phyloP scores from a whole-genome alignment of 257 asterid genomes.

The Solanum paucissectum region DNA sequence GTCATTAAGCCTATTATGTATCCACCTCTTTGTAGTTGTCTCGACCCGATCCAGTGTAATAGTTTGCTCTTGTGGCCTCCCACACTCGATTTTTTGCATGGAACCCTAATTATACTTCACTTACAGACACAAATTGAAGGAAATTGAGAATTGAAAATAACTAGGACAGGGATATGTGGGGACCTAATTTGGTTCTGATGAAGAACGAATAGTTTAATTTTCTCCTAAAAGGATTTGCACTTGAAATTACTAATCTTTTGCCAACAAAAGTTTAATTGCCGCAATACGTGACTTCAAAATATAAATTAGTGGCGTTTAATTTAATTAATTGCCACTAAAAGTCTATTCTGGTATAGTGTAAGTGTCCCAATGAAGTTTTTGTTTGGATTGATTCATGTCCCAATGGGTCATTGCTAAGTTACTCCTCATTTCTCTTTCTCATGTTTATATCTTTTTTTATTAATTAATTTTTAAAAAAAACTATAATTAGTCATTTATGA shows the following conservation, averaged over 20 bases:
- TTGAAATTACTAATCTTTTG: background rate
- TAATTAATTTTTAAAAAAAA: too few relatives aligned
- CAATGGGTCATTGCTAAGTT: too few relatives aligned
- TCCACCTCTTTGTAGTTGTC: background rate
- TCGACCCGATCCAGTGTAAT: background rate
- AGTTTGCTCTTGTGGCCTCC: background rate
- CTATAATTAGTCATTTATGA: too few relatives aligned
- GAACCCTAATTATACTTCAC: background rate
- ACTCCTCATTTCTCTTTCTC: too few relatives aligned
- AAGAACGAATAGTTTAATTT: background rate
- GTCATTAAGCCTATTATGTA: background rate
- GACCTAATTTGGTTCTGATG: background rate
- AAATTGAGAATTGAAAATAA: background rate
- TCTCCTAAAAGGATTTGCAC: background rate
- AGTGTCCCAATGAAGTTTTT: too few relatives aligned
- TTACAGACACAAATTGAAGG: background rate
- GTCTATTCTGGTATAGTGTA: too few relatives aligned
- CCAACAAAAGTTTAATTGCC: too few relatives aligned
- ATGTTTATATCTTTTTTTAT: too few relatives aligned
- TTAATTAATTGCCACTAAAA: too few relatives aligned
- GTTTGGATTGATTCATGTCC: too few relatives aligned
- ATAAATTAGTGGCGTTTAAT: too few relatives aligned
- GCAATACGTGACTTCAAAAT: too few relatives aligned
- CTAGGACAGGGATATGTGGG: background rate
- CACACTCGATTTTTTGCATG: background rate